phyloP scores from a whole-genome alignment of 2,329 filamentous ascomycete genomes.

The Ramichloridium luteum region DNA sequence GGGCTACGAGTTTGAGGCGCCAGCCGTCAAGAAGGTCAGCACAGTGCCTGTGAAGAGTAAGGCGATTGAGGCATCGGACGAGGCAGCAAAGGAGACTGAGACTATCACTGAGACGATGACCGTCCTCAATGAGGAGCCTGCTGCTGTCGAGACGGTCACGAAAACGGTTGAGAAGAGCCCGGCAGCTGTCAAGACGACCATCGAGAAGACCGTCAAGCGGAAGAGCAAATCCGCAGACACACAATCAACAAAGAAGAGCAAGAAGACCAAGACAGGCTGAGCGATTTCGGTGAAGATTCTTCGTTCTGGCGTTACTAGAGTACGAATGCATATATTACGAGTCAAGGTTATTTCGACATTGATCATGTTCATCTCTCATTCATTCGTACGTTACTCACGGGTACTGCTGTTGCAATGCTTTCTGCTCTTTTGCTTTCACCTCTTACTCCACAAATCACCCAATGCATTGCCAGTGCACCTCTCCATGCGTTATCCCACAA shows the following conservation, averaged over 20 bases:
- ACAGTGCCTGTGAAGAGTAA: conserved; percentile 35
- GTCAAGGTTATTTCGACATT: no score
- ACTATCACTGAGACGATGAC: neutral
- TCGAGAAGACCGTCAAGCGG: neutral
- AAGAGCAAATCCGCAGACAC: neutral
- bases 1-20: conserved; percentile 72
- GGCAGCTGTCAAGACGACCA: neutral
- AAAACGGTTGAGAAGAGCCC: neutral
- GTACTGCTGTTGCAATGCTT: no score
- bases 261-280: neutral
- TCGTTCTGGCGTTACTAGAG: no score
- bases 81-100: conserved; percentile 14
- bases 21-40: conserved; percentile 54
- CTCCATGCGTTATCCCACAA: no score
- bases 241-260: neutral
- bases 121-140: neutral
- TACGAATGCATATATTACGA: no score
- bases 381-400: no score
- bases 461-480: no score
- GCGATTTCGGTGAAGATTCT: no score
- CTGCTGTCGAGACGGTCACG: neutral
- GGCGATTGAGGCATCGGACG: conserved; percentile 25
- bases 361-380: no score
- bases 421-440: no score
- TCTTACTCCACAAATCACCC: no score